Evolutionary conservation across 352 stramenopile species (phyloP).

Genomic region (Phytopythium mirpurense): DNA sequence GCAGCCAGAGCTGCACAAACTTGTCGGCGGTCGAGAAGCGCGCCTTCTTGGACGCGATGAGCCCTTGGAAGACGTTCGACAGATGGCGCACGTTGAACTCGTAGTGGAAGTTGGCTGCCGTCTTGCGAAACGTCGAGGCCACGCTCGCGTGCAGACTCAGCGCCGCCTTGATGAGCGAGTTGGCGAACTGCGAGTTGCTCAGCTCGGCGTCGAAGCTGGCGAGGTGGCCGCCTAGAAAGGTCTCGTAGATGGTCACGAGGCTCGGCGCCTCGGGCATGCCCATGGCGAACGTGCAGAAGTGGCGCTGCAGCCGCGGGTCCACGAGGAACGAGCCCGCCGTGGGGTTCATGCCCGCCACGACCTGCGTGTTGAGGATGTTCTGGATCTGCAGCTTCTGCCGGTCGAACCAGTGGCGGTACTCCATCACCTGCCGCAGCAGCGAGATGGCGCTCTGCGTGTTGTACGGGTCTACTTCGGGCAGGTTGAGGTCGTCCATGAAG

Average conservation of each 20-base stretch:
- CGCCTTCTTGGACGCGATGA: constrained; percentile 91
- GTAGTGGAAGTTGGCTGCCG: constrained; percentile 96
- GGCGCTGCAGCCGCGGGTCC: constrained; percentile 92
- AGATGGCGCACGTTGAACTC: constrained; percentile 97
- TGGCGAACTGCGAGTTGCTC: constrained; percentile 82
- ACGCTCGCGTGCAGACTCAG: constrained; percentile 90
- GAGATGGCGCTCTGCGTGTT: constrained; percentile 95
- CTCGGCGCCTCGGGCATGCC: constrained; percentile 91
- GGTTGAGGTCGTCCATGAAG: constrained; percentile 97
- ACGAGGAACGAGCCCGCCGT: constrained; percentile 93
- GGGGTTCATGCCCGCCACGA: constrained; percentile 96
- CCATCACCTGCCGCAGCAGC: constrained; percentile 93
- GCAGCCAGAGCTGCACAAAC: constrained; percentile 93
- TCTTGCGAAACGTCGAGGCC: constrained; percentile 92
- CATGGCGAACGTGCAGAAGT: constrained; percentile 96
- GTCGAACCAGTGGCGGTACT: constrained; percentile 94
- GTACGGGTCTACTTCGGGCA: constrained; percentile 94
- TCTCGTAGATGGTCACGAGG: constrained; percentile 96
- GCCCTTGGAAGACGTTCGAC: constrained; percentile 94
- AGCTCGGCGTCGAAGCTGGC: constrained; percentile 88
- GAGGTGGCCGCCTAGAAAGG: constrained; percentile 93
- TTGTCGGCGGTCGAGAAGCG: constrained; percentile 92
- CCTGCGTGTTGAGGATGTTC: constrained; percentile 93
- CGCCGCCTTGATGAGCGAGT: constrained; percentile 91
- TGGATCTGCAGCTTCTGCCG: constrained; percentile 90